Evolutionary conservation across 176 grass and related monocot genomes (phyloP), one percentile per base, ranked within the genome.

Genomic region (Otatea glauca): DNA sequence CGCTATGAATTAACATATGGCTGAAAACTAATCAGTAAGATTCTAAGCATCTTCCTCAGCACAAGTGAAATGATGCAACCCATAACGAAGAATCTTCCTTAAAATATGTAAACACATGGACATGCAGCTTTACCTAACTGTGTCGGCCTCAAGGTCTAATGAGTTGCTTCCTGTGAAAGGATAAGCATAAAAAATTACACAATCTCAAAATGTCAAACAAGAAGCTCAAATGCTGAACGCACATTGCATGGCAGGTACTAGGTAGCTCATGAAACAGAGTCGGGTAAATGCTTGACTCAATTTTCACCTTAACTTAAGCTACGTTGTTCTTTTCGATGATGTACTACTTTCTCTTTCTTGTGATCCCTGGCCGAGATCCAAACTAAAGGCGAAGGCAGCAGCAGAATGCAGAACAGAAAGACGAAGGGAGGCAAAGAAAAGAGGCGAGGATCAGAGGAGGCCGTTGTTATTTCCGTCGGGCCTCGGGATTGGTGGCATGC

Each of bases 401-500:
- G 72, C 74, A 38, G 74, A 24, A 4, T 25, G 67, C 67, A 80
- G 76, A 53, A 32, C 68, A 86, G 58, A 66, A 35, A 74, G 72
- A 37, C 47, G 18, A 55, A 55, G 20, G 51, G 18, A 55, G 51
- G 51, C 6, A 74, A 16, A 34, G 14, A 8, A 34, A 34, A 56
- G 58, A 76, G 61, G 29, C 24, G 82, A 76, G 59, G 61, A 13
- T 14, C 10, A 15, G 27, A 48, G 34, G 27, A 53, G 73, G 80
- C 32, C 65, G 66, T 72, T 65, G 80, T 51, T 61, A 7, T 25
- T 5, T 47, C 9, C 12, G 9, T 18, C 20, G 11, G 3, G 47
- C 88, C 11, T 90, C 35, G 88, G 88, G 88, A 90, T 90, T 58
- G 72, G 65, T 65, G 77, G 62, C 53, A 32, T 56, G 67, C 38